Evolutionary conservation across 163 green algal genomes (phyloP), one percentile per base, ranked within the genome.

Genomic region (Volvox carteri): DNA sequence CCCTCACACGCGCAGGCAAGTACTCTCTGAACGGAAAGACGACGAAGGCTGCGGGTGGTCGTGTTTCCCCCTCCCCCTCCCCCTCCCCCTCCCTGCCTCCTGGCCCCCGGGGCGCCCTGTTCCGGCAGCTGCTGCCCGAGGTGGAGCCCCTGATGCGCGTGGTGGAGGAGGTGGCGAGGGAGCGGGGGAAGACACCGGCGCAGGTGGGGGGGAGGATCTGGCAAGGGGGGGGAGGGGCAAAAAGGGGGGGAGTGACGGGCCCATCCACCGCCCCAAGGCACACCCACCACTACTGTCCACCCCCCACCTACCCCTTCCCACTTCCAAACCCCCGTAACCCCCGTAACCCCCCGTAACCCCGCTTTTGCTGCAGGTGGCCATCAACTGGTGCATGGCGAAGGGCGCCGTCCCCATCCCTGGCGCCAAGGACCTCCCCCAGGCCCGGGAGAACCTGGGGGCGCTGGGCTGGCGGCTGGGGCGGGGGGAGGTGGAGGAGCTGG

Each of bases 301-400:
- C n/a, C n/a, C n/a, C n/a, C n/a, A n/a, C n/a, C n/a, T n/a, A n/a
- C n/a, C n/a, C n/a, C n/a, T n/a, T n/a, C n/a, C n/a, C n/a, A n/a
- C n/a, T n/a, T n/a, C n/a, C n/a, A n/a, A n/a, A n/a, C n/a, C n/a
- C n/a, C n/a, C n/a, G n/a, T n/a, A n/a, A n/a, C n/a, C n/a, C n/a
- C n/a, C n/a, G n/a, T n/a, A n/a, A n/a, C n/a, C n/a, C n/a, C n/a
- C n/a, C n/a, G n/a, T n/a, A n/a, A n/a, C n/a, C n/a, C n/a, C n/a
- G n/a, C n/a, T n/a, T n/a, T n/a, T n/a, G n/a, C n/a, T n/a, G n/a
- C 94, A 99, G 95, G 95, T 99, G 37, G 97, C 97, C 12, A 95
- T 99, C 84, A 98, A 98, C 92, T 99, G 97, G 97, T 98, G 96
- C 92, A 97, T 99, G 5, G 93, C 84, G 39, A 96, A 99, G 90